These are phyloP conservation scores for Cladosporium sp. DNA, from an alignment of 2,329 filamentous ascomycete species.

Conservation along the genomic window DNA sequence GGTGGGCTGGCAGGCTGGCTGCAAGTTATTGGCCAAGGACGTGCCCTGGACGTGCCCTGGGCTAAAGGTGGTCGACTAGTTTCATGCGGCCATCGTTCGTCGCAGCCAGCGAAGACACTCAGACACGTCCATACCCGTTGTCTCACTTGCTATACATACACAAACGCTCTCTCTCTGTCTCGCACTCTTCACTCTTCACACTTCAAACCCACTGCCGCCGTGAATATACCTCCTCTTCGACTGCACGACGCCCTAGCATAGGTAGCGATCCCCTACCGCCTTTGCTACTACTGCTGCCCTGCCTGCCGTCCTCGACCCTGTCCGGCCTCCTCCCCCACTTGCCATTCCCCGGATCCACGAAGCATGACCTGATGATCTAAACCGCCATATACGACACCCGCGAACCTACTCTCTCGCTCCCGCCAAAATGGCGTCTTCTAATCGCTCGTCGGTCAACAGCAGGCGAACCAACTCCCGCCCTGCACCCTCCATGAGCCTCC, in stretches of 20 bases:
- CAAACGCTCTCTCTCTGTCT: background rate
- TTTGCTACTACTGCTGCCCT: background rate
- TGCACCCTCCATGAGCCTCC: conserved; percentile 40
- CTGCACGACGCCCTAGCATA: background rate
- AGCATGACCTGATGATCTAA: conserved; percentile 18
- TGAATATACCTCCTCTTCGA: background rate
- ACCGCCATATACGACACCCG: background rate
- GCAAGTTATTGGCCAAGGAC: background rate
- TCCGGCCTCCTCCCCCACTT: conserved; percentile 14
- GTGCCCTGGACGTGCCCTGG: conserved; percentile 3
- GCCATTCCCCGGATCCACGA: conserved; percentile 17
- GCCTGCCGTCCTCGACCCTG: conserved; percentile 8
- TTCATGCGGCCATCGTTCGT: conserved; percentile 9
- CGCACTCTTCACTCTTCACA: conserved; percentile 13
- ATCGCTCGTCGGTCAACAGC: conserved; percentile 38
- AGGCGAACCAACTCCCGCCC: conserved; percentile 48
- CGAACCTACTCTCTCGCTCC: conserved; percentile 6
- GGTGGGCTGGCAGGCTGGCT: background rate
- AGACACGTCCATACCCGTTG: background rate
- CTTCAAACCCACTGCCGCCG: background rate
- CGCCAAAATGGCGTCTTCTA: conserved; percentile 35
- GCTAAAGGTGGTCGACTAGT: background rate
- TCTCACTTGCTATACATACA: background rate
- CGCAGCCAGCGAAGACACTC: conserved; percentile 6
- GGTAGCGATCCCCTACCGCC: background rate